Evolutionary conservation across 129 eudicot species (phyloP).

Genomic region (Scalesia atractyloides): DNA sequence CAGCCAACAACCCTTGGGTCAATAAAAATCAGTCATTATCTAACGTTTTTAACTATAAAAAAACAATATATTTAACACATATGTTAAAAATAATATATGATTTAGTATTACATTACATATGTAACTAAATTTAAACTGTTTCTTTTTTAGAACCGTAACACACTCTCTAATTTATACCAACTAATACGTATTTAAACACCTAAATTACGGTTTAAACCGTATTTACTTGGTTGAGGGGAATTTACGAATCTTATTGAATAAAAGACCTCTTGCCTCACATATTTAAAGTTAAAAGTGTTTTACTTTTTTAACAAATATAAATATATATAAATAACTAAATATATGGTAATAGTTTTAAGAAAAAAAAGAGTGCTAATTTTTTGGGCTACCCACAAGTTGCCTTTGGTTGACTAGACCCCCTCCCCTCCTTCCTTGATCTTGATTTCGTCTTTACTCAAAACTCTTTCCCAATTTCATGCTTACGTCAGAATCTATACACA

Average conservation of each 20-base stretch:
- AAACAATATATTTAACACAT: too few species aligned
- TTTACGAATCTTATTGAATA: too few species aligned
- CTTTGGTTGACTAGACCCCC: slow-evolving; percentile 20
- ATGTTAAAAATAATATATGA: too few species aligned
- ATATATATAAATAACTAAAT: background rate
- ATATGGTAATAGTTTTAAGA: background rate
- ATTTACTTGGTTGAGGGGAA: too few species aligned
- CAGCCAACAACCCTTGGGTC: slow-evolving; percentile 21
- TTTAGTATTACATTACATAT: too few species aligned
- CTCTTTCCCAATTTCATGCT: background rate
- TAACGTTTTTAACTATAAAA: background rate
- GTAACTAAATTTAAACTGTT: background rate
- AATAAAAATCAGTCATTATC: background rate
- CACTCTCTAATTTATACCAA: too few species aligned
- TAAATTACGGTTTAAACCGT: too few species aligned
- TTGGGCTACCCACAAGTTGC: slow-evolving; percentile 10
- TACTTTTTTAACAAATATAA: background rate
- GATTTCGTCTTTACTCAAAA: slow-evolving; percentile 14
- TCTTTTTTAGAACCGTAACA: too few species aligned
- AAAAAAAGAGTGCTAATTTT: slow-evolving; percentile 1
- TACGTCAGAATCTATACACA: background rate
- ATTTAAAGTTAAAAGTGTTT: background rate
- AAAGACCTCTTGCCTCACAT: too few species aligned
- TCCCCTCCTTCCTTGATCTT: background rate
- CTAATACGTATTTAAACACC: too few species aligned